Evolutionary conservation across 345 rosid species (phyloP).

Genomic region (Triadica sebifera): DNA sequence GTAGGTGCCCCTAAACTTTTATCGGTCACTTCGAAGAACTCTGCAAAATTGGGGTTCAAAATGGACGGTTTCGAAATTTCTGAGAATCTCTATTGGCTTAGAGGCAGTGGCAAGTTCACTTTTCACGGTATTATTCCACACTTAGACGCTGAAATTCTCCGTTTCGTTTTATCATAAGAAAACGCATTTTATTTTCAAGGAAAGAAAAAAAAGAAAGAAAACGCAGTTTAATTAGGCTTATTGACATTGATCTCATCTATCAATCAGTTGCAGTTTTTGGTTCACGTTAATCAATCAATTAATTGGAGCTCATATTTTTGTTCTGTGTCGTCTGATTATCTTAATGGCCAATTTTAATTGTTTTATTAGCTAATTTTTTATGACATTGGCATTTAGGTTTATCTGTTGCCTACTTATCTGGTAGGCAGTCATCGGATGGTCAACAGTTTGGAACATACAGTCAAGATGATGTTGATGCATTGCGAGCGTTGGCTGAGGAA

Average conservation of each 20-base stretch:
- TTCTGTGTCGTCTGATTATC: not conserved
- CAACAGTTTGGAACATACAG: constrained; percentile 71
- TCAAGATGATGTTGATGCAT: constrained; percentile 80
- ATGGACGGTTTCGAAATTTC: constrained; percentile 69
- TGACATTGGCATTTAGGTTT: constrained; percentile 52
- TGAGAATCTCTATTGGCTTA: constrained; percentile 70
- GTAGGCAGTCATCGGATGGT: constrained; percentile 51
- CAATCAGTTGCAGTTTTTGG: not conserved
- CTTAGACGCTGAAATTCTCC: not conserved
- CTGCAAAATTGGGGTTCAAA: constrained; percentile 72
- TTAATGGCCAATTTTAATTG: not conserved
- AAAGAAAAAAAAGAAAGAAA: not conserved
- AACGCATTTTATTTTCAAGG: no score
- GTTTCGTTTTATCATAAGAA: not conserved
- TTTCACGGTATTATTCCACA: constrained; percentile 45
- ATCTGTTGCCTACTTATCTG: constrained; percentile 76
- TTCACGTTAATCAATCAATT: not conserved
- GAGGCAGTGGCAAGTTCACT: constrained; percentile 88
- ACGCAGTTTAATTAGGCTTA: not conserved
- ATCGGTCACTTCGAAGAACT: constrained; percentile 45
- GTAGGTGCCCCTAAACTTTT: constrained; percentile 59
- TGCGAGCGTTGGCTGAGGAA: constrained; percentile 93
- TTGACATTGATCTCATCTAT: not conserved
- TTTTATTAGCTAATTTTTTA: constrained; percentile 12
- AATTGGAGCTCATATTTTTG: not conserved